These are phyloP conservation scores for Mycena floridula DNA, from an alignment of 768 basidiomycete genomes.

Conservation along the genomic window DNA sequence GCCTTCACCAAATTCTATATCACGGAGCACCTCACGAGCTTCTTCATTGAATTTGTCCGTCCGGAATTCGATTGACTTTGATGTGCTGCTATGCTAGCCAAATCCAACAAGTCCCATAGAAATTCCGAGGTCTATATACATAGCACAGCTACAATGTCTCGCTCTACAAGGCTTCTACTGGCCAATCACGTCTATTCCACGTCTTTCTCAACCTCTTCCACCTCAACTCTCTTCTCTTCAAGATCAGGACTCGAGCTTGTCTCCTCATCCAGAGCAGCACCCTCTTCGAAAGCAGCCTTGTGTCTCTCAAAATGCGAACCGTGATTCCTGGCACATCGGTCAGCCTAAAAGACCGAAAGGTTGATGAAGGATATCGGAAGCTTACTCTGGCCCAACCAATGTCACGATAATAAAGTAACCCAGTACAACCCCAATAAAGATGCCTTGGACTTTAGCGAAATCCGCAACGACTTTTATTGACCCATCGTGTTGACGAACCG, in stretches of 20 bases:
- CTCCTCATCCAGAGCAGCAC: conserved; percentile 47
- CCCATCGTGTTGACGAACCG: conserved; percentile 20
- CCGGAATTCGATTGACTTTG: too few relatives aligned
- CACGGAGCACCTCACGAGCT: too few relatives aligned
- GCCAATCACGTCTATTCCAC: too few relatives aligned
- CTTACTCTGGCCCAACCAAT: conserved; percentile 70
- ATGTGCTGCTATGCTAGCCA: too few relatives aligned
- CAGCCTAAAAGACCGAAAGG: not conserved
- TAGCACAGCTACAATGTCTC: too few relatives aligned
- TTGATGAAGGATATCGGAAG: conserved; percentile 7
- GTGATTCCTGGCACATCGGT: conserved; percentile 44
- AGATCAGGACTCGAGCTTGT: too few relatives aligned
- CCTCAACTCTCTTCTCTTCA: too few relatives aligned
- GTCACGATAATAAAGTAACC: conserved; percentile 72
- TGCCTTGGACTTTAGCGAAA: conserved; percentile 30
- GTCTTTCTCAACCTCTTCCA: conserved; percentile 16
- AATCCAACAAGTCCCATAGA: too few relatives aligned
- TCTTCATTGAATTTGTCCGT: too few relatives aligned
- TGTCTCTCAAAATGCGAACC: conserved; percentile 79
- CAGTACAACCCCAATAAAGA: conserved; percentile 59
- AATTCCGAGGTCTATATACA: too few relatives aligned
- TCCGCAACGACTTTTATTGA: conserved; percentile 24
- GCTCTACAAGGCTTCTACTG: too few relatives aligned
- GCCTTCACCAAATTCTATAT: too few relatives aligned
- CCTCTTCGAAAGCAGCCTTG: conserved; percentile 73